Conservation (phyloP, 257 asterid species). For the Capsicum chinense region DNA sequence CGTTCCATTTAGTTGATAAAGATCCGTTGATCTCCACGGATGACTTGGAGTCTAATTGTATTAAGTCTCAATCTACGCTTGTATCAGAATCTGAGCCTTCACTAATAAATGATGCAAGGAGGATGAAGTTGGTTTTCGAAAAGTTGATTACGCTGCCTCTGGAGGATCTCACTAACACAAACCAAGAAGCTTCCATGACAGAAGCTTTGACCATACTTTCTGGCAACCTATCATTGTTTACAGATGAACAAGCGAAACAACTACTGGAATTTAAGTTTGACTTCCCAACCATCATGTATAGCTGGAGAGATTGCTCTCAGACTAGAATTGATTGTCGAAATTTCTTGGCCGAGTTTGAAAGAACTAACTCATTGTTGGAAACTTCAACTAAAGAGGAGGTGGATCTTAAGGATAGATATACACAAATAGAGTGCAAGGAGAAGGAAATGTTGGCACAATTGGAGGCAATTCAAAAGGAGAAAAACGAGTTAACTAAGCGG, state of each 20-base stretch:
- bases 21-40: neutral
- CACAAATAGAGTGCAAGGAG: neutral
- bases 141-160: constrained; percentile 18
- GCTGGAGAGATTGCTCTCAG: constrained; percentile 14
- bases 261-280: neutral
- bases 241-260: constrained; percentile 1
- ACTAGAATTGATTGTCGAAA: neutral
- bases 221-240: constrained; percentile 9
- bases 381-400: neutral
- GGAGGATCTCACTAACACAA: neutral
- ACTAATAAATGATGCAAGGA: neutral
- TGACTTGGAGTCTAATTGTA: neutral
- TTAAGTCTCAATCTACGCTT: neutral
- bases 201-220: neutral
- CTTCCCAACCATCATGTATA: neutral
- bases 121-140: neutral
- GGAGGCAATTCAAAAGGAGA: constrained; percentile 13
- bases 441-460: constrained; percentile 9
- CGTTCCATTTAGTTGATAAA: neutral
- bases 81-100: neutral
- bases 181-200: constrained; percentile 18
- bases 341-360: constrained; percentile 25
- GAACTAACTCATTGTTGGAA: constrained; percentile 11
- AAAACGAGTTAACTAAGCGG: neutral
- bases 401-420: neutral